Percentiles rank a stretch among this genome's conserved stretches.
Conservation (phyloP, 2,329 filamentous ascomycete species). For the Verticillium isaacii region DNA sequence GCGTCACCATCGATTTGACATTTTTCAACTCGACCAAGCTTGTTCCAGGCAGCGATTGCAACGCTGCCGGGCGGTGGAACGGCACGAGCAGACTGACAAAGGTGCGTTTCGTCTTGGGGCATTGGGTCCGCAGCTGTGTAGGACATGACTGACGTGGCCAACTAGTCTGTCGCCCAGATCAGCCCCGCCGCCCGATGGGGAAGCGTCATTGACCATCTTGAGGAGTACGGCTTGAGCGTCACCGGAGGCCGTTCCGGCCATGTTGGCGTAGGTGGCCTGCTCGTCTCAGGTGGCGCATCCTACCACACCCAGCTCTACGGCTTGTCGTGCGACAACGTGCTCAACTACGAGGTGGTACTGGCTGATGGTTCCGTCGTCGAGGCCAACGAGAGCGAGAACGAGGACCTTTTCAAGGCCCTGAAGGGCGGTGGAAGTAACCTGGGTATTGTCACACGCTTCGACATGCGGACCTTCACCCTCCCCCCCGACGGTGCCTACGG, state of each 20-base stretch:
- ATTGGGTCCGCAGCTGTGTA: background rate
- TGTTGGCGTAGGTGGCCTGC: constrained; percentile 21
- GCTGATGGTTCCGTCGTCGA: constrained; percentile 34
- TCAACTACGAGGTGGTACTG: constrained; percentile 39
- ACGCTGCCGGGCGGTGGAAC: background rate
- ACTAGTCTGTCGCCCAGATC: constrained; percentile 17
- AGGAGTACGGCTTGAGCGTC: constrained; percentile 13
- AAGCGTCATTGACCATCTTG: constrained; percentile 15
- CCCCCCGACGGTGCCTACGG: background rate
- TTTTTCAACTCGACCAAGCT: constrained; percentile 19
- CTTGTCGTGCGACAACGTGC: constrained; percentile 36
- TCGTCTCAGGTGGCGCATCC: constrained; percentile 24
- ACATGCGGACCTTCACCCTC: constrained; percentile 13
- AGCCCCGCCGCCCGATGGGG: constrained; percentile 20
- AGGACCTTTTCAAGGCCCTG: constrained; percentile 41
- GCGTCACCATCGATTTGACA: constrained; percentile 32
- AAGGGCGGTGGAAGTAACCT: constrained; percentile 45
- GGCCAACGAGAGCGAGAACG: constrained; percentile 26
- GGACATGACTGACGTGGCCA: background rate
- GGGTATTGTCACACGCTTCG: constrained; percentile 32
- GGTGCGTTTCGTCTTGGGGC: background rate
- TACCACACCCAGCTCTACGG: constrained; percentile 1
- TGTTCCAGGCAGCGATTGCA: constrained; percentile 4
- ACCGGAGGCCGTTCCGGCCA: constrained; percentile 16
- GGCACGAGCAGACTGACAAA: background rate